These are phyloP conservation scores for Aspergillus funiculosus DNA, from an alignment of 495 filamentous ascomycete species.

Conservation along the genomic window DNA sequence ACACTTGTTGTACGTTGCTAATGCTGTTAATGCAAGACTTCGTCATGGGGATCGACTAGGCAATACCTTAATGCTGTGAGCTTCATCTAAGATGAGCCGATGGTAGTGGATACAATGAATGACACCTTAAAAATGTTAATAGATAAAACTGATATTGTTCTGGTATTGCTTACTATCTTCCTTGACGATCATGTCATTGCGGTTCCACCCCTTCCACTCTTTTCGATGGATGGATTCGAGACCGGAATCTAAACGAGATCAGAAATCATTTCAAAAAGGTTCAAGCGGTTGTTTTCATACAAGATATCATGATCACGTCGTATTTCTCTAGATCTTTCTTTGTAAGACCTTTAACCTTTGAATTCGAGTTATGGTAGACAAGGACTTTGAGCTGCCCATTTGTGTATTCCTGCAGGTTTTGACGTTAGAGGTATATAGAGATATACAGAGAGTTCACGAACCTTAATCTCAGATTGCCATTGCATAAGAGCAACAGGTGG, in stretches of 20 bases:
- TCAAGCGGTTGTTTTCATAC: conserved; percentile 18
- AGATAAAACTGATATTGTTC: neutral
- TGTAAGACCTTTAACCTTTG: conserved; percentile 68
- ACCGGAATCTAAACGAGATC: conserved; percentile 57
- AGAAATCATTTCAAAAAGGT: conserved; percentile 7
- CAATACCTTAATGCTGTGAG: conserved; percentile 83
- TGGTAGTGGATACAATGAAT: conserved; percentile 86
- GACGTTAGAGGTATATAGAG: neutral
- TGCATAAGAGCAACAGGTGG: conserved; percentile 96
- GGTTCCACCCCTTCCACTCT: conserved; percentile 83
- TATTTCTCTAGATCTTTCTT: conserved; percentile 69
- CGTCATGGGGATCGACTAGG: neutral
- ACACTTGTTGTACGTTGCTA: conserved; percentile 74
- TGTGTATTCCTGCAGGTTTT: conserved; percentile 61
- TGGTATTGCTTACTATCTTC: conserved; percentile 59
- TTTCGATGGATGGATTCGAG: conserved; percentile 88
- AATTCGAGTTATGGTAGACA: conserved; percentile 81
- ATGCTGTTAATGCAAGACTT: conserved; percentile 22
- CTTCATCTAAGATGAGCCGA: conserved; percentile 90
- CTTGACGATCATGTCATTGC: conserved; percentile 66
- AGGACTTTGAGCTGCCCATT: conserved; percentile 82
- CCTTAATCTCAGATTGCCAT: conserved; percentile 86
- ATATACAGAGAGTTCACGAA: conserved; percentile 11
- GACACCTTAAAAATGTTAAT: conserved; percentile 32
- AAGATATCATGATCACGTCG: conserved; percentile 94